Base-by-base conservation (phyloP, 768 basidiomycete species). In the Termitomyces sp. region DNA sequence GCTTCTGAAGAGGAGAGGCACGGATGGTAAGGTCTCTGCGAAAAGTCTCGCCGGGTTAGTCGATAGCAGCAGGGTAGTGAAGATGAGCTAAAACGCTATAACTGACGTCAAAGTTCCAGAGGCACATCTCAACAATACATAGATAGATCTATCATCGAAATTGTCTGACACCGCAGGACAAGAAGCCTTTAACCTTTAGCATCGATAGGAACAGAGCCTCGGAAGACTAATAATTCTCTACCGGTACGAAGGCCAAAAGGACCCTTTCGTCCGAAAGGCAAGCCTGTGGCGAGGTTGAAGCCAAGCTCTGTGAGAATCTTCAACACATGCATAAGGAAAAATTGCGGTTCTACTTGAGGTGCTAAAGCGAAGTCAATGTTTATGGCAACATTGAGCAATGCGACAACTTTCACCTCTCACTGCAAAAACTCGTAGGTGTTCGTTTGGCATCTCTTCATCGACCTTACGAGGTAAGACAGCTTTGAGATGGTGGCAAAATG, bases 31-130 rank as follows among this genome's bases (percentile, higher is more conserved):
- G 29, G 79, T 93, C 10, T 70, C 73, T n/a, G 89, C 89, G 1
- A 83, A 86, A 69, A 86, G 79, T 65, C 77, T 91, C 5, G 80
- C 72, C 8, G 89, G 85, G 4, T 66, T 91, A 20, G 89, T 81
- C 5, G 90, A 93, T 65, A 88, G 88, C 10, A 83, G 80, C 58
- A 87, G 84, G 69, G 90, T 95, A 7, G 73, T 94, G 63, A 77
- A 76, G 67, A 79, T 79, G 77, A 67, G 68, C 61, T 74, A 63
- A 65, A 40, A 11, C 1, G 40, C 29, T 9, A 31, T 40, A 25
- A 10, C 11, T 25, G 5, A 32, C 15, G 40, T 42, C 2, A 5
- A 40, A 40, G 38, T 9, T 14, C 38, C 14, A 40, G 12, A 40
- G 38, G 12, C 12, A 40, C 12, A 40, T 14, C 38, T 40, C 38